Percentiles rank a stretch among this genome's conserved stretches.
Conservation (phyloP, 2,329 filamentous ascomycete species). For the Mollisiaceae sp. region DNA sequence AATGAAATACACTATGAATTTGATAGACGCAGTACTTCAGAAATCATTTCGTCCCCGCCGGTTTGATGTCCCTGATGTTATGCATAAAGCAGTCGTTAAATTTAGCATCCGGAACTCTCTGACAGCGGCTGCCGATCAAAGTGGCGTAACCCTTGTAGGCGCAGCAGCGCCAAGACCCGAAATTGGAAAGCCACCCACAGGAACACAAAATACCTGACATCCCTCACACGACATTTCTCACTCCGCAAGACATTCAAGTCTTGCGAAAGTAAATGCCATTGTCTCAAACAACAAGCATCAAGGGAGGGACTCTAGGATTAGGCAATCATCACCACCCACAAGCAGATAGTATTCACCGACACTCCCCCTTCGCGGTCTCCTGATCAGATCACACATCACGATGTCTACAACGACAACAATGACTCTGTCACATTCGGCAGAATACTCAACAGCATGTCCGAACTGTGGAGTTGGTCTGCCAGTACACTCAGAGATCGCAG, state of each 20-base stretch:
- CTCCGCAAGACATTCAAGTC: slow-evolving; percentile 1
- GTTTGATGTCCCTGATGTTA: neutral
- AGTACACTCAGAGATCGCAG: slow-evolving; percentile 32
- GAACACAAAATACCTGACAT: neutral
- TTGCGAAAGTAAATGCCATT: neutral
- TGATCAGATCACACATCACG: slow-evolving; percentile 21
- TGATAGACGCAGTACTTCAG: slow-evolving; percentile 4
- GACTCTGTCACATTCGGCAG: slow-evolving; percentile 35
- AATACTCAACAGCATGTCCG: slow-evolving; percentile 34
- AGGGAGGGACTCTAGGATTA: neutral
- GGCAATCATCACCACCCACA: neutral
- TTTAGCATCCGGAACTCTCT: neutral
- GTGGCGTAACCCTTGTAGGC: slow-evolving; percentile 7
- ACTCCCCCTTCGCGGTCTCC: slow-evolving; percentile 10
- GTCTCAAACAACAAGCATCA: slow-evolving; percentile 10
- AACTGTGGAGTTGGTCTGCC: slow-evolving; percentile 41
- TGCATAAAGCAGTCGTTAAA: neutral
- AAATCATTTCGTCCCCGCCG: neutral
- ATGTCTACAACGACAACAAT: slow-evolving; percentile 44
- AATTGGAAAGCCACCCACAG: neutral
- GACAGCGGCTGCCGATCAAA: slow-evolving; percentile 11
- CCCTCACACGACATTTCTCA: slow-evolving; percentile 8
- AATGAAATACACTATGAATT: neutral
- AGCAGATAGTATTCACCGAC: slow-evolving; percentile 10
- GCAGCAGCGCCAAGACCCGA: neutral